phyloP scores from a whole-genome alignment of 1,284 basidiomycete genomes.

The Cutaneotrichosporon sp. region DNA sequence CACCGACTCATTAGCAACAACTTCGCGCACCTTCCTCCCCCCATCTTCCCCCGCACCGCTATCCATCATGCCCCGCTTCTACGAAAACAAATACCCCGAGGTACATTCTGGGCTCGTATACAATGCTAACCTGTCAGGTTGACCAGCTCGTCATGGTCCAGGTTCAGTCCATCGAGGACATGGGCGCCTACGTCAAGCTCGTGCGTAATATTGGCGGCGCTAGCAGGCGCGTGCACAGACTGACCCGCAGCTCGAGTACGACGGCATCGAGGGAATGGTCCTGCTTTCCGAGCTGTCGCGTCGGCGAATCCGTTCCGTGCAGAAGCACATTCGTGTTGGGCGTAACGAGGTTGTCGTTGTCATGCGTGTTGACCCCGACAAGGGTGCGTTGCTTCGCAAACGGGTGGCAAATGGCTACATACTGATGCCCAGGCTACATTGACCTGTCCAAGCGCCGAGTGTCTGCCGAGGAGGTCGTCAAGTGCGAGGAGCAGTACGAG shows the following conservation, averaged over 20 bases:
- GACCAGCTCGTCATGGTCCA: constrained; percentile 99
- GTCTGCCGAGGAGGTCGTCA: constrained; percentile 96
- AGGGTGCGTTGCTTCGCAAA: constrained; percentile 61
- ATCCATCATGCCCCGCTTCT: constrained; percentile 52
- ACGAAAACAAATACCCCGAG: constrained; percentile 58
- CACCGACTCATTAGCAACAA: neutral
- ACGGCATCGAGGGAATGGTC: constrained; percentile 99
- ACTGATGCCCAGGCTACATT: constrained; percentile 74
- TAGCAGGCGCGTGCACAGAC: constrained; percentile 8
- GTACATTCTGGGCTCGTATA: constrained; percentile 25
- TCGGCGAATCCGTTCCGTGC: constrained; percentile 94
- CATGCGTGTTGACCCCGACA: constrained; percentile 97
- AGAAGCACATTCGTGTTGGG: constrained; percentile 96
- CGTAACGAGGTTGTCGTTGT: constrained; percentile 99
- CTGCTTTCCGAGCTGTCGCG: constrained; percentile 93
- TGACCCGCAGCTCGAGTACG: constrained; percentile 80
- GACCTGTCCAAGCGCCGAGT: constrained; percentile 98
- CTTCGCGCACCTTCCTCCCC: constrained; percentile 2
- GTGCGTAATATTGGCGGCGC: constrained; percentile 58
- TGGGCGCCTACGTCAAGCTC: constrained; percentile 99
- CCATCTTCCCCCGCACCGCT: neutral
- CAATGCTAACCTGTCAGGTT: constrained; percentile 57
- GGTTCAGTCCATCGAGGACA: constrained; percentile 97
- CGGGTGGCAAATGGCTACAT: constrained; percentile 33
- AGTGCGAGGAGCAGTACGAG: constrained; percentile 98